Evolutionary conservation across 1,284 basidiomycete species (phyloP), one percentile per base, ranked within the genome.

Genomic region (Apiotrichum mycotoxinovorans): DNA sequence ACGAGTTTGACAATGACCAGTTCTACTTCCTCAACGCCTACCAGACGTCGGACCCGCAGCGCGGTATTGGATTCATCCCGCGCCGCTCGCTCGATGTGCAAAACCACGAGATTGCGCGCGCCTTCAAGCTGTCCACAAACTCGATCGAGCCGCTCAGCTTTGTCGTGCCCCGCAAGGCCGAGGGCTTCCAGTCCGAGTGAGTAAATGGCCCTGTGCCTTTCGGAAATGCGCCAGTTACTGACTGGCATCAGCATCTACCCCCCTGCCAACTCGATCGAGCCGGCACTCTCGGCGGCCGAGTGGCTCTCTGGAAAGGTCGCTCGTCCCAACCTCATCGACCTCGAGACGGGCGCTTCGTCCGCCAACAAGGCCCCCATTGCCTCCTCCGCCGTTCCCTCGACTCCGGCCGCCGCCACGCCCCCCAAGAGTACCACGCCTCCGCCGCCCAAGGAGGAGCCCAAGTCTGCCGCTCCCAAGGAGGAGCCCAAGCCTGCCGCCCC

Each of bases 11-110:
- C 67, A 84, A 83, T 45, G 94, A 98, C 77, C 82, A 86, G 51
- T 81, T 98, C 35, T 82, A 85, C 78, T 81, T 85, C 54, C 82
- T 97, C 41, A 83, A 85, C 47, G 94, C 98, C 73, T 85, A 93
- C 83, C 91, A 95, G 77, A 89, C 89, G 3, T 82, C 84, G 35
- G 90, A 94, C 57, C 94, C 95, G 38, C 76, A 78, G 64, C 89
- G 94, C 47, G 96, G 96, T 18, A 89, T 98, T 84, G 91, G 89
- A 66, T 95, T 98, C 85, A 83, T 97, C 33, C 94, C 92, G 8
- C 86, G 94, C 27, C 87, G 93, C 46, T 85, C 89, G 0, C 83
- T 98, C 64, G 91, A 85, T 69, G 87, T 94, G 20, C 79, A 83
- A 37, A 91, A 97, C 55, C 95, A 93, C 76, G 96, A 98, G 78